Evolutionary conservation across 306 rosid species (phyloP), one percentile per base, ranked within the genome.

Genomic region (Ormosia emarginata): DNA sequence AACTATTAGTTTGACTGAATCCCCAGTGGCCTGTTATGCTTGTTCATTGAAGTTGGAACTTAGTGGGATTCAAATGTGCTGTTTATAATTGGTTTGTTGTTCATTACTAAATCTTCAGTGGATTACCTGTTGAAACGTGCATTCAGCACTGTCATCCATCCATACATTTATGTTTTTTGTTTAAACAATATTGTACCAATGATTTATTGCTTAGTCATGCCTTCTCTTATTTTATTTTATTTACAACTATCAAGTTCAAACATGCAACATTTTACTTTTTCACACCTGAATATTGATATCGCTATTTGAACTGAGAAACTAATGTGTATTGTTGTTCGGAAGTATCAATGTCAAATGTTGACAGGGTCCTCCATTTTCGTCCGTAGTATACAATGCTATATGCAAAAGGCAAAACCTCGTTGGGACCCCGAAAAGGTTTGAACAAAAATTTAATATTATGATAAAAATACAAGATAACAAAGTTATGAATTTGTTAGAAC

Each of bases 1-100:
- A 83, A 41, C 78, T 81, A 58, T 13, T 81, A 36, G 49, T 57
- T 67, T 85, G 72, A 85, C 50, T 69, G 40, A 56, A 14, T 32
- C 15, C 3, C 2, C 29, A 66, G 37, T 37, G 29, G 15, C 49
- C 8, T 7, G n/a, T 17, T 18, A 67, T 43, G 34, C 6, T 43
- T 11, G 74, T 43, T 43, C 5, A 32, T 71, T 7, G 2, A 13
- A 32, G 7, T 57, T 55, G 61, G 47, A 52, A 40, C 15, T n/a
- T n/a, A n/a, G n/a, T n/a, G n/a, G n/a, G n/a, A n/a, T n/a, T 2
- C 58, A 8, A 13, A 55, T 67, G 82, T 65, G 74, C 2, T 52
- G 82, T 24, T 52, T 65, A 4, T 47, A 4, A 3, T 53, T 72
- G 33, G 53, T 77, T 11, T 17, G 18, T 50, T 55, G n/a, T n/a